Evolutionary conservation across 345 rosid species (phyloP).

Genomic region (Acer yangbiense): DNA sequence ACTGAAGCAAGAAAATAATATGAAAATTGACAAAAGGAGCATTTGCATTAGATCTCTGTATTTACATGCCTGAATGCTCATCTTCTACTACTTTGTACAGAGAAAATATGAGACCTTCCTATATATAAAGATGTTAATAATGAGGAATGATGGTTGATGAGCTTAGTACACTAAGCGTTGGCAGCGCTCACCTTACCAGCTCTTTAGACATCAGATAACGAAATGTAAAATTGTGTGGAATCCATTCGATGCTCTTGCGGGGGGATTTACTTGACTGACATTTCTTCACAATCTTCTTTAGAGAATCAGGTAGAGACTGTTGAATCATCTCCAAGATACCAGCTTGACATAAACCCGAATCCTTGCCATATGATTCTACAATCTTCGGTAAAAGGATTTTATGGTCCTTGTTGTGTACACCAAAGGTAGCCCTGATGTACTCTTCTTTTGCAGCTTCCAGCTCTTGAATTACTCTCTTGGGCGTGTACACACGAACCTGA

Average conservation of each 20-base stretch:
- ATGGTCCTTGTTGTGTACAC: slow-evolving; percentile 66
- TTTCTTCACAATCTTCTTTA: slow-evolving; percentile 52
- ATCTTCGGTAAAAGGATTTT: slow-evolving; percentile 81
- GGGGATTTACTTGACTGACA: slow-evolving; percentile 61
- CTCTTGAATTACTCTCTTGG: slow-evolving; percentile 74
- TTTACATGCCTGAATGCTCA: slow-evolving; percentile 22
- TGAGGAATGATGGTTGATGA: background rate
- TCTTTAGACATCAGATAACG: slow-evolving; percentile 89
- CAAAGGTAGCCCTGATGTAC: slow-evolving; percentile 74
- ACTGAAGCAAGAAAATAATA: background rate
- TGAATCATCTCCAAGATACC: slow-evolving; percentile 71
- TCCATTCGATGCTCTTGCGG: slow-evolving; percentile 81
- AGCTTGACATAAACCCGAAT: slow-evolving; percentile 54
- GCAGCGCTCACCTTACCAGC: slow-evolving; percentile 49
- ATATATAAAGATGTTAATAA: slow-evolving; percentile 12
- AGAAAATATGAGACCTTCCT: slow-evolving; percentile 18
- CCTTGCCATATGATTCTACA: slow-evolving; percentile 74
- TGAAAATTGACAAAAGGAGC: background rate
- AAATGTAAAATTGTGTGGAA: slow-evolving; percentile 80
- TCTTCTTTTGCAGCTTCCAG: slow-evolving; percentile 87
- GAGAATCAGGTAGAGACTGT: slow-evolving; percentile 62
- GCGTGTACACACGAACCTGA: slow-evolving; percentile 85
- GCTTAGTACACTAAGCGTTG: slow-evolving; percentile 1
- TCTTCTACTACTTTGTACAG: slow-evolving; percentile 39
- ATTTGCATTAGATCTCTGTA: slow-evolving; percentile 8